Percentiles rank a stretch among this genome's conserved stretches.
These are phyloP conservation scores for Ogataea angusta DNA, from an alignment of 805 yeast genomes.

Conservation along the genomic window DNA sequence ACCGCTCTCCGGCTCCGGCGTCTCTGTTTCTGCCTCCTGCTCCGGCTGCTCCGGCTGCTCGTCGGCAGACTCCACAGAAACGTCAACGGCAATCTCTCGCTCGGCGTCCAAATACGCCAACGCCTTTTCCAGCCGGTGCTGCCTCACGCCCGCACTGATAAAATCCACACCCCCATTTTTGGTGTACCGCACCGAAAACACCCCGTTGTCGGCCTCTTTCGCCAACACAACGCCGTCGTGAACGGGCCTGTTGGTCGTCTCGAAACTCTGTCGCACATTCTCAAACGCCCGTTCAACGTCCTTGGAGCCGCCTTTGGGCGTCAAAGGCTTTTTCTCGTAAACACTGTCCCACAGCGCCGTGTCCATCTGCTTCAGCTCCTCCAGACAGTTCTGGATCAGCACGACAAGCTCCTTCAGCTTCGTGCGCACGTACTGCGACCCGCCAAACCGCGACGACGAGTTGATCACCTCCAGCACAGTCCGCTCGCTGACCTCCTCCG, in stretches of 20 bases:
- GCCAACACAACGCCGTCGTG: background rate
- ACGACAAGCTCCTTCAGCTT: conserved; percentile 56
- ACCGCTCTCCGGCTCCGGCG: conserved; percentile 9
- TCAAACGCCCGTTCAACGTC: conserved; percentile 23
- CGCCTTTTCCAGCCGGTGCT: conserved; percentile 18
- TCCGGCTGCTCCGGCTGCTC: background rate
- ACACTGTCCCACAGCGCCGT: conserved; percentile 33
- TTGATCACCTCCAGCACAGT: conserved; percentile 48
- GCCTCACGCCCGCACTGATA: conserved; percentile 10
- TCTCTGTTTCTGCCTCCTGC: conserved; percentile 14
- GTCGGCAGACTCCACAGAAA: background rate
- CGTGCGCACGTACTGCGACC: conserved; percentile 41
- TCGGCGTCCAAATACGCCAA: conserved; percentile 15
- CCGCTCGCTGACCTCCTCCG: conserved; percentile 53
- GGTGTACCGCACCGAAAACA: conserved; percentile 24
- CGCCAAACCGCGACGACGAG: conserved; percentile 45
- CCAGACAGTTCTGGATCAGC: conserved; percentile 45
- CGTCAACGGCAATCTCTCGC: conserved; percentile 18
- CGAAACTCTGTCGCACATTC: conserved; percentile 22
- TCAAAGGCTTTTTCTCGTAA: conserved; percentile 15
- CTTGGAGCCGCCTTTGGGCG: conserved; percentile 22
- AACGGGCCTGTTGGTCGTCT: background rate
- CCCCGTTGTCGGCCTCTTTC: background rate
- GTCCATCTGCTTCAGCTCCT: conserved; percentile 36
- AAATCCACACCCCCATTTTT: conserved; percentile 16